Evolutionary conservation across 345 rosid genomes (phyloP).

Genomic region (Syzygium jambos): DNA sequence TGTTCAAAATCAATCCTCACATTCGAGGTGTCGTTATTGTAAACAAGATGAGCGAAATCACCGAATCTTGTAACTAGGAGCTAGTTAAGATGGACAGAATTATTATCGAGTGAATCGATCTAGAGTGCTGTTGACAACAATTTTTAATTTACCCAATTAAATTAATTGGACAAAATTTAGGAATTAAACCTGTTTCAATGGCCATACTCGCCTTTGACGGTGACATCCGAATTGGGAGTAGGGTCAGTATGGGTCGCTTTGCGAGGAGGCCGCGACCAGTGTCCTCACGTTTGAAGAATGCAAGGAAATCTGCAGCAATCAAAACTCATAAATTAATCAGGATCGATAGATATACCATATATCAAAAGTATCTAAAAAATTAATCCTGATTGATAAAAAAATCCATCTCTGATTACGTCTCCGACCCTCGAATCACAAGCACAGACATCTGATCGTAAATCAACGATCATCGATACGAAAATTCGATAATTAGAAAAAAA

Average conservation of each 20-base stretch:
- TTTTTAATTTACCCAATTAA: too few species aligned
- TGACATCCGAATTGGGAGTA: too few species aligned
- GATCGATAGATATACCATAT: background rate
- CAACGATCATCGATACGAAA: rapidly evolving
- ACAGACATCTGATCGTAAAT: rapidly evolving
- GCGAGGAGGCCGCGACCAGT: too few species aligned
- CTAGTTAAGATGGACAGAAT: background rate
- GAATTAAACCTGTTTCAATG: too few species aligned
- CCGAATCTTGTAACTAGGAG: background rate
- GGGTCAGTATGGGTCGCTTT: too few species aligned
- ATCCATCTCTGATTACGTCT: background rate
- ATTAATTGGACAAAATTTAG: too few species aligned
- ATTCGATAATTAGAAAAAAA: background rate
- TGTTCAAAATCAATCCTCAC: rapidly evolving
- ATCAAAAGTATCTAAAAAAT: background rate
- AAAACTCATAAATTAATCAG: background rate
- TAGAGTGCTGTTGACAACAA: too few species aligned
- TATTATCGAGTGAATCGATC: background rate
- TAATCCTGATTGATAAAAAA: rapidly evolving
- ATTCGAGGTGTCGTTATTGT: background rate
- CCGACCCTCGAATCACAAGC: background rate
- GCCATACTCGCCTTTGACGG: too few species aligned
- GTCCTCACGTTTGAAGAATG: too few species aligned
- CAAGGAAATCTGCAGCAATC: too few species aligned
- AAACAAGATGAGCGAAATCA: background rate